Percentiles rank a stretch among this genome's conserved stretches.
Evolutionary conservation across 345 rosid species (phyloP).

Genomic region (Kernera saxatilis): DNA sequence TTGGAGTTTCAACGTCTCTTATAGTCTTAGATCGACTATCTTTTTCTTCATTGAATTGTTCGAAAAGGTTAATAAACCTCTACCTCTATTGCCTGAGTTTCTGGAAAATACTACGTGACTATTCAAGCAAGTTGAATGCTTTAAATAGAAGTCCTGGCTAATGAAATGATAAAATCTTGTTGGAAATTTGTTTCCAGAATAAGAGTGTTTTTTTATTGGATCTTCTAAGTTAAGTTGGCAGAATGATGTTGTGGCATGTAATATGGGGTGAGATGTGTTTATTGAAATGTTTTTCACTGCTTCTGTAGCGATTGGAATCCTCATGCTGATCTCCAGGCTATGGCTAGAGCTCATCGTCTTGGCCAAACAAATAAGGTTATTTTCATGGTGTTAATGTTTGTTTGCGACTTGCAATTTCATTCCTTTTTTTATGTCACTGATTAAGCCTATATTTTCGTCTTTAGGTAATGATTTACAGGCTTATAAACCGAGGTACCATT

Average conservation of each 20-base stretch:
- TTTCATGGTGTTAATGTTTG: background rate
- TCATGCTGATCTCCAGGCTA: conserved; percentile 94
- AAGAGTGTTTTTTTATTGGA: background rate
- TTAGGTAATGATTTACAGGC: conserved; percentile 86
- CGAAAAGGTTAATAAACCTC: background rate
- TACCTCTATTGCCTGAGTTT: background rate
- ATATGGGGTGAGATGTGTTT: background rate
- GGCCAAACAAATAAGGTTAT: conserved; percentile 83
- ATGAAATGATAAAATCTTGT: background rate
- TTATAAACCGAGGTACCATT: conserved; percentile 62
- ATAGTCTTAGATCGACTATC: background rate
- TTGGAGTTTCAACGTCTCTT: conserved; percentile 11
- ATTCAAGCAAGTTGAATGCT: background rate
- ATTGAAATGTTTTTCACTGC: conserved; percentile 8
- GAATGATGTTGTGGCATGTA: background rate
- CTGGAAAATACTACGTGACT: background rate
- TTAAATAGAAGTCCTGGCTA: background rate
- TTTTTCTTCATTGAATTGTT: background rate
- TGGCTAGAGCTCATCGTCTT: conserved; percentile 97
- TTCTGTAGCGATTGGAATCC: conserved; percentile 92
- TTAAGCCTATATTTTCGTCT: conserved; percentile 16
- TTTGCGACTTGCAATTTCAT: background rate
- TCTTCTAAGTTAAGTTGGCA: background rate
- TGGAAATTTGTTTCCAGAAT: background rate
- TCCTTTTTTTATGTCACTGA: background rate